phyloP scores from a whole-genome alignment of 805 yeast genomes.

The Metschnikowia rubicola region DNA sequence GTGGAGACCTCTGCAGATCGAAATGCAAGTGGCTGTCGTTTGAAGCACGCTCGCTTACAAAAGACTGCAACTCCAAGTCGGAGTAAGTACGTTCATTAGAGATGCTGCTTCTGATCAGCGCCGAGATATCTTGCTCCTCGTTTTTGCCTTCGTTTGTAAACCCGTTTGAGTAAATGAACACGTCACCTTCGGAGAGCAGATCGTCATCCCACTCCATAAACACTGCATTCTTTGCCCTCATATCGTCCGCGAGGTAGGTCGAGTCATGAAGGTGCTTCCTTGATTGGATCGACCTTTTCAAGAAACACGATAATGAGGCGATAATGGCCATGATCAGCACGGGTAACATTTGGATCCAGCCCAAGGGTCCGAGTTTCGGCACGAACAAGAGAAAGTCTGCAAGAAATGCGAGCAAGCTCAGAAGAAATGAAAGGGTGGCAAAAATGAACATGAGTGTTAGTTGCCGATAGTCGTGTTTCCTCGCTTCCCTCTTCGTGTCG shows the following conservation, averaged over 20 bases:
- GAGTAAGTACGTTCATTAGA: not conserved
- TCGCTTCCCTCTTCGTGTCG: not conserved
- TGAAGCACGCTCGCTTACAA: not conserved
- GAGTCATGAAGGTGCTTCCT: slow-evolving; percentile 39
- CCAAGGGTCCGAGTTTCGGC: slow-evolving; percentile 73
- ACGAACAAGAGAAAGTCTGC: slow-evolving; percentile 79
- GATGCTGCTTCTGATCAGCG: not conserved
- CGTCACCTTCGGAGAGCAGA: slow-evolving; percentile 41
- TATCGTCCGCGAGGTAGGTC: slow-evolving; percentile 3
- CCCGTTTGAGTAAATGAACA: slow-evolving; percentile 41
- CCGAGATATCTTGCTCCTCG: not conserved
- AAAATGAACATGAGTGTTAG: slow-evolving; percentile 53
- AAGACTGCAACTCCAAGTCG: slow-evolving; percentile 1
- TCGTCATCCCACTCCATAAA: slow-evolving; percentile 21
- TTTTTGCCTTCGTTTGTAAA: slow-evolving; percentile 26
- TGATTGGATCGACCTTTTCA: slow-evolving; percentile 63
- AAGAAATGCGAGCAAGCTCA: slow-evolving; percentile 68
- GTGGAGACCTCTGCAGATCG: too few species aligned
- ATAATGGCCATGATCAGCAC: slow-evolving; percentile 61
- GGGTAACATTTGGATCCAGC: slow-evolving; percentile 78
- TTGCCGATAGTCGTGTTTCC: slow-evolving; percentile 2
- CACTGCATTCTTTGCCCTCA: slow-evolving; percentile 8
- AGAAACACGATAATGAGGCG: slow-evolving; percentile 64
- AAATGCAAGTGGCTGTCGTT: not conserved
- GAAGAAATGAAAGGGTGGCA: slow-evolving; percentile 65